phyloP scores from a whole-genome alignment of 495 filamentous ascomycete species.

The Penicillium steckii region DNA sequence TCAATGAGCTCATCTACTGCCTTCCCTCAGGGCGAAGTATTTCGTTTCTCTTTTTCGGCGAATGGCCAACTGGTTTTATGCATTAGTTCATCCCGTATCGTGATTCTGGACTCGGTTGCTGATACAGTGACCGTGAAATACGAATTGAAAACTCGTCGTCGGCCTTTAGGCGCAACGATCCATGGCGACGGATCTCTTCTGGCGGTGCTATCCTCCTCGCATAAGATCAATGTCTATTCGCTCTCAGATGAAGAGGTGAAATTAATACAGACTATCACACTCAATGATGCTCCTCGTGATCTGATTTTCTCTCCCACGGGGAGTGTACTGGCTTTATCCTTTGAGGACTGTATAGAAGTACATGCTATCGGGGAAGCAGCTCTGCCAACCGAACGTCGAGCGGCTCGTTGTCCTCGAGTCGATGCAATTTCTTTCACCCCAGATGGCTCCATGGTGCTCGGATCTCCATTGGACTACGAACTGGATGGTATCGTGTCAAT shows the following conservation, averaged over 20 bases:
- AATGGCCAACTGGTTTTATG: conserved; percentile 72
- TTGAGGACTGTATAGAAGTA: conserved; percentile 83
- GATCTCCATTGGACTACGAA: conserved; percentile 64
- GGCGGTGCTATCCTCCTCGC: conserved; percentile 77
- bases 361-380: conserved; percentile 66
- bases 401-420: conserved; percentile 77
- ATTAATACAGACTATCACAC: conserved; percentile 63
- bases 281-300: conserved; percentile 74
- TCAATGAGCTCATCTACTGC: conserved; percentile 79
- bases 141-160: conserved; percentile 75
- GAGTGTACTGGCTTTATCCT: conserved; percentile 80
- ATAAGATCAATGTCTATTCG: conserved; percentile 79
- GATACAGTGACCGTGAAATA: conserved; percentile 60
- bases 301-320: conserved; percentile 81
- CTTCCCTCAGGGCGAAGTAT: conserved; percentile 79
- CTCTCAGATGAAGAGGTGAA: conserved; percentile 60
- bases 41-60: conserved; percentile 78
- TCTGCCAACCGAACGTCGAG: conserved; percentile 65
- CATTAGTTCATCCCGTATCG: conserved; percentile 82
- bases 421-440: conserved; percentile 79
- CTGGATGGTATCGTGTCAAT: conserved; percentile 73
- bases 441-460: conserved; percentile 82
- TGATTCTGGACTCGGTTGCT: conserved; percentile 66
- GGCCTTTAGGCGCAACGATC: conserved; percentile 76
- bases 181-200: conserved; percentile 73